Evolutionary conservation across 495 filamentous ascomycete genomes (phyloP).

Genomic region (Neurospora sp.): DNA sequence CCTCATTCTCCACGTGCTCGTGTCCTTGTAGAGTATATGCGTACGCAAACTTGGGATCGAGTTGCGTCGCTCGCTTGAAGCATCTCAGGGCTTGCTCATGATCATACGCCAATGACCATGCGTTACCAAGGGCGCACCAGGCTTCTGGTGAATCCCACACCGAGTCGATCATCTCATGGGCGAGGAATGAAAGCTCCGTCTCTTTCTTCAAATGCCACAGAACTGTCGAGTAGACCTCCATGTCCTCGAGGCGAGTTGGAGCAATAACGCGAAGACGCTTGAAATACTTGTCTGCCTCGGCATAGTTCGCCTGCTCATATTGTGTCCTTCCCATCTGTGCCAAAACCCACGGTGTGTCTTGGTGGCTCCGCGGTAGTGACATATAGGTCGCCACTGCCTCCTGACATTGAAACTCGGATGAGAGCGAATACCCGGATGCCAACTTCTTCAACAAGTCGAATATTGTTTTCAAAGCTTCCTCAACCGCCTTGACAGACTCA

Average conservation of each 20-base stretch:
- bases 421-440: conserved; percentile 63
- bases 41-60: conserved; percentile 86
- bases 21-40: conserved; percentile 93
- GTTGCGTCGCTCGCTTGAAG: conserved; percentile 87
- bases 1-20: conserved; percentile 92
- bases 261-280: conserved; percentile 60
- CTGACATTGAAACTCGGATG: conserved; percentile 66
- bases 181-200: conserved; percentile 79
- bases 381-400: conserved; percentile 65
- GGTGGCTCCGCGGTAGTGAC: conserved; percentile 59
- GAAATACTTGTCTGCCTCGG: conserved; percentile 79
- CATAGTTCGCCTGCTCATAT: conserved; percentile 78
- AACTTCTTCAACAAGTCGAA: conserved; percentile 76
- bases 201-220: conserved; percentile 93
- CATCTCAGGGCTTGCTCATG: conserved; percentile 91
- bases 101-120: conserved; percentile 88
- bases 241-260: conserved; percentile 75
- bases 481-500: conserved; percentile 42
- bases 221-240: conserved; percentile 97
- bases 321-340: conserved; percentile 80
- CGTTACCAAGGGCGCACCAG: conserved; percentile 93
- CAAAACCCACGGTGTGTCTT: conserved; percentile 92
- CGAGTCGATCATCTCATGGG: conserved; percentile 76
- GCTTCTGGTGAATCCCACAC: conserved; percentile 85
- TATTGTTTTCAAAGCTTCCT: conserved; percentile 67